Percentiles rank a stretch among this genome's conserved stretches.
Evolutionary conservation across 139 green algal genomes (phyloP).

Genomic region (Chlorella sp.): DNA sequence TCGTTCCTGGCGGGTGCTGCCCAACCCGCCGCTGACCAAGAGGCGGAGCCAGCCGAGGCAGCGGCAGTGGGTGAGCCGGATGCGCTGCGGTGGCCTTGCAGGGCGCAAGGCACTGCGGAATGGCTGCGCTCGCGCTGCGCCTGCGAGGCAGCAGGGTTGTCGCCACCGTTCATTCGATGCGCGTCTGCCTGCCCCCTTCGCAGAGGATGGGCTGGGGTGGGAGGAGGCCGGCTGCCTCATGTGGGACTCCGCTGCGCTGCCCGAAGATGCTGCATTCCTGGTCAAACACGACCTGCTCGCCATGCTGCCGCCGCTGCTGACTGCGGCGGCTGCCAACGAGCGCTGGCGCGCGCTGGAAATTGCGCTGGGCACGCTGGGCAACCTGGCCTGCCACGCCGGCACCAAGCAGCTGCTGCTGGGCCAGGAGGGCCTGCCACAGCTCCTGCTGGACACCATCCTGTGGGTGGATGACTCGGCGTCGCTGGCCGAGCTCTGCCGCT

Average conservation of each 20-base stretch:
- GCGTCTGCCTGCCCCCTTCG: background rate
- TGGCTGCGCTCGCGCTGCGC: no score
- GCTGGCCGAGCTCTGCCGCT: constrained; percentile 8
- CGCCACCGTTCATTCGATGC: background rate
- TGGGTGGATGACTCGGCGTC: constrained; percentile 20
- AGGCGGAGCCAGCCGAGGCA: background rate
- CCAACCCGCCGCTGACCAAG: background rate
- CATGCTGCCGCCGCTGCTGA: background rate
- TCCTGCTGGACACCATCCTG: background rate
- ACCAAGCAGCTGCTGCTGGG: background rate
- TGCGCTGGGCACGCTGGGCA: background rate
- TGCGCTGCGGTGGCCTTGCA: no score
- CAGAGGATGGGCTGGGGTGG: background rate
- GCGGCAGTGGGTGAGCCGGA: background rate
- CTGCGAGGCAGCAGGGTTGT: background rate
- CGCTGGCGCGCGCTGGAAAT: constrained; percentile 19
- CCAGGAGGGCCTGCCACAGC: background rate
- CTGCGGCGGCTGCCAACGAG: background rate
- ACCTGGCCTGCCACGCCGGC: constrained; percentile 18
- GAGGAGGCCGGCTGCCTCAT: constrained; percentile 18
- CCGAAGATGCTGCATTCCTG: constrained; percentile 20
- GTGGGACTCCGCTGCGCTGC: background rate
- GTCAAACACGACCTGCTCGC: background rate
- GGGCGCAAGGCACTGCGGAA: background rate
- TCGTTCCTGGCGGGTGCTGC: background rate